Base-by-base conservation (phyloP, 2,329 filamentous ascomycete genomes). In the Zymoseptoria tritici region DNA sequence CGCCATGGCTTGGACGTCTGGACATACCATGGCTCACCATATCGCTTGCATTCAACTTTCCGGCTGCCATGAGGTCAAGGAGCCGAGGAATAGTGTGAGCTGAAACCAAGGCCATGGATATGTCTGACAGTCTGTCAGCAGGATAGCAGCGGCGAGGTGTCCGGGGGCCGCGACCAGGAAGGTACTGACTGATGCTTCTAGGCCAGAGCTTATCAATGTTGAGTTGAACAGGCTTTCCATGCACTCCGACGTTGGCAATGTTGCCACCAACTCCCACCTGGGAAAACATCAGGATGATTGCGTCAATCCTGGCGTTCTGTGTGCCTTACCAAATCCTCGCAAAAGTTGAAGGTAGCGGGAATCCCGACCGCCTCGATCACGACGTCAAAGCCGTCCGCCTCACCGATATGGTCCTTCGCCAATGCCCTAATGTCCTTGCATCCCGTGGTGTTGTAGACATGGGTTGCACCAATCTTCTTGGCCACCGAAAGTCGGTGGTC, bases 281-380 rank as follows among this genome's bases (percentile, higher is more conserved):
- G n/a, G n/a, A n/a, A n/a, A n/a, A n/a, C n/a, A n/a, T n/a, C n/a
- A n/a, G n/a, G n/a, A n/a, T n/a, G n/a, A n/a, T n/a, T n/a, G n/a
- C n/a, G n/a, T n/a, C n/a, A n/a, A n/a, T n/a, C n/a, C n/a, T n/a
- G n/a, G n/a, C n/a, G n/a, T n/a, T n/a, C n/a, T n/a, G n/a, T n/a
- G n/a, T 11, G 31, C 31, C 5, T 2, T 11, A 36, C 51, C 51
- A 52, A 26, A 24, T 52, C 51, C 51, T 52, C 51, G 21, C 51
- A 52, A 9, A 52, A 24, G 21, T 52, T 31, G 54, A 49, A 59
- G 0, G 80, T 83, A 0, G 74, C 74, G 0, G 80, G 80, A 8
- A 81, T 73, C 1, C 82, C 82, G 1, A 85, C 83, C 0, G 81
- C 81, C 68, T 85, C 83, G 55, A 84, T 82, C 0, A 85, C 82